phyloP scores from a whole-genome alignment of 164 flowering plant species.

The Nelumbo lutea region DNA sequence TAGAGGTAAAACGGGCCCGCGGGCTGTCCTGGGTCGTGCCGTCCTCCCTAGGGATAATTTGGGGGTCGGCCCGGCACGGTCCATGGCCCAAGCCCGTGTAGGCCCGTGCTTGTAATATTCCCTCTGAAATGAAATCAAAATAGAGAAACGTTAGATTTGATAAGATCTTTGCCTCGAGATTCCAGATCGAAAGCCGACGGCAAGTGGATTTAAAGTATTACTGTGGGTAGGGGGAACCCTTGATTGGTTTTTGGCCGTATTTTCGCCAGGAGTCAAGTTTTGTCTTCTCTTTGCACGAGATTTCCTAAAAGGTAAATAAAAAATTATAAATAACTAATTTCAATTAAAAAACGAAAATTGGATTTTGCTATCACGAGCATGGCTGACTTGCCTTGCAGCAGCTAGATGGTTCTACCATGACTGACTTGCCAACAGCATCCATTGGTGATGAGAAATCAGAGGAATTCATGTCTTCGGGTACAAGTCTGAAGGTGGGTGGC shows the following conservation, averaged over 20 bases:
- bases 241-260: slow-evolving; percentile 87
- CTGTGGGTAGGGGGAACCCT: slow-evolving; percentile 4
- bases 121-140: no score
- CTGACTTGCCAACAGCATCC: slow-evolving; percentile 28
- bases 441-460: slow-evolving; percentile 2
- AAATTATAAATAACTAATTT: no score
- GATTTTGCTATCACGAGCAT: neutral
- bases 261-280: slow-evolving; percentile 73
- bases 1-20: no score
- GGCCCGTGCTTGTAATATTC: no score
- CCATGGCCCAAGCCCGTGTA: no score
- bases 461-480: slow-evolving; percentile 22
- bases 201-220: no score
- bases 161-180: no score
- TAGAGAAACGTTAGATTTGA: no score
- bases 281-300: slow-evolving; percentile 53
- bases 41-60: no score
- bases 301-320: slow-evolving; percentile 40
- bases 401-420: slow-evolving; percentile 27
- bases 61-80: no score
- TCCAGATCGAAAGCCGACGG: no score
- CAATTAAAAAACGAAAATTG: neutral
- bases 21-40: no score
- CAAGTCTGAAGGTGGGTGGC: slow-evolving; percentile 64
- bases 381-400: neutral